phyloP scores from a whole-genome alignment of 257 asterid genomes.

The Nicotiana otophora region DNA sequence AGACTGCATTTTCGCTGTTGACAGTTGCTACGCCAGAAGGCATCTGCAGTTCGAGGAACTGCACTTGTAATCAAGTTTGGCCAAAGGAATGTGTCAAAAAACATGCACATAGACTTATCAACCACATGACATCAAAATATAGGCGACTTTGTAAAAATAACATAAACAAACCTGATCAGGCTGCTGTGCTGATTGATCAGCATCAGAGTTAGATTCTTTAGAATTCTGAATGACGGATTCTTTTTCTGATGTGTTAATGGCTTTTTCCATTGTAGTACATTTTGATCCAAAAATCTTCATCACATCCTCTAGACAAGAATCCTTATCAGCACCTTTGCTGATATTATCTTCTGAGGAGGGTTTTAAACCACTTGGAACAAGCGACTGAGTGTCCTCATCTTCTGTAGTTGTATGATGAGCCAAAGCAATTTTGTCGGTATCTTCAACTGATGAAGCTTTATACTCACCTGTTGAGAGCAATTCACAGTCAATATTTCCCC shows the following conservation, averaged over 20 bases:
- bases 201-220: slow-evolving; percentile 31
- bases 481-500: slow-evolving; percentile 23
- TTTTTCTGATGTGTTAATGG: slow-evolving; percentile 19
- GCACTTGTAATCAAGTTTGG: background rate
- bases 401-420: slow-evolving; percentile 15
- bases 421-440: slow-evolving; percentile 10
- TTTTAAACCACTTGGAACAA: slow-evolving; percentile 15
- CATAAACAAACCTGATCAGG: slow-evolving; percentile 41
- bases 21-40: background rate
- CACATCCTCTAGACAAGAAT: slow-evolving; percentile 18
- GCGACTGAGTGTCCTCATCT: slow-evolving; percentile 18
- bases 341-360: slow-evolving; percentile 16
- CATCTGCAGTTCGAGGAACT: slow-evolving; percentile 3
- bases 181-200: slow-evolving; percentile 12
- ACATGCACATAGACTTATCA: background rate
- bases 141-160: background rate
- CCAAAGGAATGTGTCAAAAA: background rate
- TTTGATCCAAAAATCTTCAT: slow-evolving; percentile 16
- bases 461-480: slow-evolving; percentile 16
- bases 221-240: slow-evolving; percentile 35
- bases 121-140: background rate
- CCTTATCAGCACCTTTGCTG: slow-evolving; percentile 13
- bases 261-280: slow-evolving; percentile 1
- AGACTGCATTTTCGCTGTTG: background rate
- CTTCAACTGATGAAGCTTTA: slow-evolving; percentile 15